A percentile compares a stretch with the other conserved stretches of the same genome.
Conservation (phyloP, 148 eudicot species). For the Pharnaceum exiguum region DNA sequence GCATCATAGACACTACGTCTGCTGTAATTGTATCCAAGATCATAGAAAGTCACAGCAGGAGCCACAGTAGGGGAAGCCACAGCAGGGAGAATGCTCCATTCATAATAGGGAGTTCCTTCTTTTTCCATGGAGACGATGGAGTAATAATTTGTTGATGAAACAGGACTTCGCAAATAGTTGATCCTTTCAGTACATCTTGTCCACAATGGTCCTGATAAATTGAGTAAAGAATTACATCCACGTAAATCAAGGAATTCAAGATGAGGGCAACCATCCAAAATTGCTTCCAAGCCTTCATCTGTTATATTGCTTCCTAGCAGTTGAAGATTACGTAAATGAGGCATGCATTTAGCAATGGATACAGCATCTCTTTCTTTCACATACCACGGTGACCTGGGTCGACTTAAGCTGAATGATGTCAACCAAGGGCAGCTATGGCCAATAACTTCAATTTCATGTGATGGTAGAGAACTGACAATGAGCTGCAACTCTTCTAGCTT, state of each 20-base stretch:
- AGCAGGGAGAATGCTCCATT: too few species aligned
- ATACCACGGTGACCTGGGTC: constrained; percentile 6
- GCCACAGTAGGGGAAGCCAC: too few species aligned
- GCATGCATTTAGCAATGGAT: constrained; percentile 31
- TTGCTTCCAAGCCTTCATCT: constrained; percentile 28
- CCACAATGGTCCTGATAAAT: constrained; percentile 14
- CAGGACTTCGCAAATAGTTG: constrained; percentile 15
- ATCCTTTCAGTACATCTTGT: constrained; percentile 26
- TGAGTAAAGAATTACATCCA: constrained; percentile 14
- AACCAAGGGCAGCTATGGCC: constrained; percentile 40
- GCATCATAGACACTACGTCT: too few species aligned
- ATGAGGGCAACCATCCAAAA: constrained; percentile 30
- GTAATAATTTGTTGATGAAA: constrained; percentile 12
- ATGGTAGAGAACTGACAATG: constrained; percentile 7
- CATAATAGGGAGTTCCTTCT: too few species aligned
- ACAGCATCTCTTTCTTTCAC: constrained; percentile 19
- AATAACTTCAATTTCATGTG: constrained; percentile 23
- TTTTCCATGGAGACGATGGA: too few species aligned
- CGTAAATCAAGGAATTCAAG: constrained; percentile 39
- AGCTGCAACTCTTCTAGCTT: constrained; percentile 44
- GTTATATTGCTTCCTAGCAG: constrained; percentile 30
- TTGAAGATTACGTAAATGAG: constrained; percentile 25
- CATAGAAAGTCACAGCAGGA: too few species aligned
- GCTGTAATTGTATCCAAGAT: too few species aligned
- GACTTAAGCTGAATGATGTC: constrained; percentile 32